Evolutionary conservation across 352 stramenopile species (phyloP), one percentile per base, ranked within the genome.

Genomic region (Phytophthora ramorum): DNA sequence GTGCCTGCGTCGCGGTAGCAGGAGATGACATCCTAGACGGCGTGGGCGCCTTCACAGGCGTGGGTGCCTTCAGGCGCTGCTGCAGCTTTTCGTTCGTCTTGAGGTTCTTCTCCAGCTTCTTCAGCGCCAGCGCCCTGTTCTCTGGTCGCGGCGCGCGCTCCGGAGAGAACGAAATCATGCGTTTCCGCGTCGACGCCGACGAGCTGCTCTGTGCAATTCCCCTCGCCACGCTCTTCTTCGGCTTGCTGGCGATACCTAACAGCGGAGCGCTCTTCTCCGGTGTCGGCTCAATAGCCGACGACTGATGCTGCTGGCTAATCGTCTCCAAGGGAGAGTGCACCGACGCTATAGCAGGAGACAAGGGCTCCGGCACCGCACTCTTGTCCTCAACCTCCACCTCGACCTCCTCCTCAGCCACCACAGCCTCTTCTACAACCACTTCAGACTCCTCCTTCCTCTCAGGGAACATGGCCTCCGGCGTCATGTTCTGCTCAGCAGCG

Each of bases 81-180:
- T 92, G 70, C 8, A 92, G 66, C 44, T 90, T 91, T 56, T 89
- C 79, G 17, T 78, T 90, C 3, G 78, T 80, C 60, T 90, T 90
- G 24, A 92, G 56, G 53, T 92, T 92, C 48, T 85, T 87, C 58
- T 90, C 69, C n/a, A 85, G 56, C 58, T 89, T 87, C 46, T 76
- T 78, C 12, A 83, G 67, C 46, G 79, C 81, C 24, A 86, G 58
- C 6, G 65, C 81, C 64, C 69, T 52, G 54, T 90, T 89, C 66
- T 86, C 79, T 0, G 73, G 71, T 0, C 75, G 81, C 24, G 85
- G 79, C 7, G 72, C 69, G n/a, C 81, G 79, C 54, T 90, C 81
- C 2, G 84, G 83, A 0, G 84, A 92, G 63, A 91, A 92, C 5
- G 84, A 92, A 41, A 92, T 92, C 84, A 92, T 92, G 46, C 84